Evolutionary conservation across 306 rosid genomes (phyloP).

Genomic region (Betula pendula): DNA sequence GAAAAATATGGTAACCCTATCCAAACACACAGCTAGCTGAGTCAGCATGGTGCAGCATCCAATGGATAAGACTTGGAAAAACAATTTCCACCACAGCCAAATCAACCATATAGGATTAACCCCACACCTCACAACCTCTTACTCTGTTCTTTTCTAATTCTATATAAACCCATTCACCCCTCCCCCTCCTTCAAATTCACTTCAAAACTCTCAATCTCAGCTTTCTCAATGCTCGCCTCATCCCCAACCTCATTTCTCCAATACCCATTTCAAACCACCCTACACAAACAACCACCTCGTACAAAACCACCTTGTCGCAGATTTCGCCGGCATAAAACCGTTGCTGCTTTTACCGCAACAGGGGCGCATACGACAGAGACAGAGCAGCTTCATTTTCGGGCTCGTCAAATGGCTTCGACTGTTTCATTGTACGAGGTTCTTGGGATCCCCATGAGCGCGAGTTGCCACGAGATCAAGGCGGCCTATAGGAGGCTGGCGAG

Average conservation of each 20-base stretch:
- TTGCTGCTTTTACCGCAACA: conserved; percentile 5
- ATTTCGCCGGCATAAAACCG: conserved; percentile 11
- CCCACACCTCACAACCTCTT: not conserved
- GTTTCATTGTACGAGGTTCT: conserved; percentile 67
- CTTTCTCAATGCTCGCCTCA: conserved; percentile 4
- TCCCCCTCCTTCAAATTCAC: not conserved
- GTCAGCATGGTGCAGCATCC: conserved; percentile 40
- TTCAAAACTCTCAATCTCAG: not conserved
- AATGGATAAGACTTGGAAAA: conserved; percentile 27
- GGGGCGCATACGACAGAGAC: not conserved
- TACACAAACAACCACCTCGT: not conserved
- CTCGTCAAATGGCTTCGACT: conserved; percentile 35
- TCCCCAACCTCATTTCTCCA: not conserved
- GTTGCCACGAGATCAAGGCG: conserved; percentile 49
- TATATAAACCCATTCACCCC: conserved; percentile 25
- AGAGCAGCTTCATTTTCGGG: not conserved
- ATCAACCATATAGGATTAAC: not conserved
- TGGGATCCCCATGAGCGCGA: conserved; percentile 59
- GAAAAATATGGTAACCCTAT: conserved; percentile 29
- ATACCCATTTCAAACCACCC: not conserved
- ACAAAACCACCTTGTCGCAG: not conserved
- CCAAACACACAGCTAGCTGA: conserved; percentile 42
- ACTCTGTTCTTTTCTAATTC: conserved; percentile 9
- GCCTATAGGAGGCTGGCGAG: conserved; percentile 75
- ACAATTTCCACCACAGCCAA: not conserved